phyloP scores from a whole-genome alignment of 139 green algal genomes.

The Chlamydomonas applanata region DNA sequence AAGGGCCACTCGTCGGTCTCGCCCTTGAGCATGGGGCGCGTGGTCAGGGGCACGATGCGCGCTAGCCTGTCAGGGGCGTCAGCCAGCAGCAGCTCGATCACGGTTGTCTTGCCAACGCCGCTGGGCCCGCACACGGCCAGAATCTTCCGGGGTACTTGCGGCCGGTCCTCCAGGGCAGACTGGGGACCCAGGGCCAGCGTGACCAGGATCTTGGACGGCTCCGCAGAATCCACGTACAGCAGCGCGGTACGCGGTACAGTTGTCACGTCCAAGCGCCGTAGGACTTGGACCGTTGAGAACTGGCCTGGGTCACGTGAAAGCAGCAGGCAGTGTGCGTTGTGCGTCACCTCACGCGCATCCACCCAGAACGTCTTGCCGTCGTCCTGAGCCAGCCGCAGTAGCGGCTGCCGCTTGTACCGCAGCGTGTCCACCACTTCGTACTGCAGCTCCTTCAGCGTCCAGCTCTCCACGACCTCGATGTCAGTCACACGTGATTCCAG shows the following conservation, averaged over 20 bases:
- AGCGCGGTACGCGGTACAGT: conserved; percentile 41
- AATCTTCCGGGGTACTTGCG: conserved; percentile 23
- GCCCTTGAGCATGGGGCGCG: conserved; percentile 18
- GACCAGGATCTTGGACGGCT: conserved; percentile 51
- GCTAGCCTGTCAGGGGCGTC: conserved; percentile 30
- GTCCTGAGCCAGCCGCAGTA: conserved; percentile 56
- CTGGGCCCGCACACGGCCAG: conserved; percentile 45
- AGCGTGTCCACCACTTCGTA: conserved; percentile 43
- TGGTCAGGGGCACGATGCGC: conserved; percentile 27
- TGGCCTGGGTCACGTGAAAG: conserved; percentile 39
- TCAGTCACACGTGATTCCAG: conserved; percentile 29
- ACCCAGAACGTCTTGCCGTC: conserved; percentile 63
- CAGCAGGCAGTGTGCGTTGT: conserved; percentile 60
- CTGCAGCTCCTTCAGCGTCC: conserved; percentile 44
- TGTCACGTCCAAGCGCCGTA: conserved; percentile 42
- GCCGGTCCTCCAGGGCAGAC: conserved; percentile 24
- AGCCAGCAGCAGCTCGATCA: conserved; percentile 39
- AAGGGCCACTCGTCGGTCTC: not conserved
- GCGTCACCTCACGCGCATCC: conserved; percentile 52
- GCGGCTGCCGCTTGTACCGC: conserved; percentile 48
- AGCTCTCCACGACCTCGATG: conserved; percentile 30
- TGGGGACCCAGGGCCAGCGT: conserved; percentile 44
- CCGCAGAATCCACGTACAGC: conserved; percentile 53
- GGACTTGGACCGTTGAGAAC: conserved; percentile 26
- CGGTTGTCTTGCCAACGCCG: conserved; percentile 37